Percentiles rank a stretch among this genome's conserved stretches.
phyloP scores from a whole-genome alignment of 2,329 filamentous ascomycete species.

The Sporothrix globosa region DNA sequence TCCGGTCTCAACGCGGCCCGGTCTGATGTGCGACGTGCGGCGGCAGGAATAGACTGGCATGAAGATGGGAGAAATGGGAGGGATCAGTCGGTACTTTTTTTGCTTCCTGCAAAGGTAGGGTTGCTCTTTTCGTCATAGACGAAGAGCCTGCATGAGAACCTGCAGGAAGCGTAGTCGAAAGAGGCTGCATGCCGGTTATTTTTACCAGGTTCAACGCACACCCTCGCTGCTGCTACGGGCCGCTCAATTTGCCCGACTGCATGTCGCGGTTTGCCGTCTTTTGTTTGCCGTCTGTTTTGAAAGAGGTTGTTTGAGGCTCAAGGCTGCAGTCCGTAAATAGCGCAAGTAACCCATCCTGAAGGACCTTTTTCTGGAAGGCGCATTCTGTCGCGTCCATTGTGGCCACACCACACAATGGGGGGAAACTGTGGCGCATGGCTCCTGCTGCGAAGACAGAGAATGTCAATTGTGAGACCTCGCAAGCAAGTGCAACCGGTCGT shows the following conservation, averaged over 20 bases:
- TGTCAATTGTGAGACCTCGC: not conserved
- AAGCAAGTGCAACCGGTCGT: not conserved
- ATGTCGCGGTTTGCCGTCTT: not conserved
- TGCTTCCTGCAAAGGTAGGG: not conserved
- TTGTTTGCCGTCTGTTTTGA: not conserved
- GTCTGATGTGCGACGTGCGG: not conserved
- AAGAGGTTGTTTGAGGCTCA: not conserved
- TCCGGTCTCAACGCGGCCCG: not conserved
- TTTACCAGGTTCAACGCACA: constrained; percentile 12
- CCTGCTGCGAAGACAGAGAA: not conserved
- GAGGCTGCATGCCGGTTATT: constrained; percentile 15
- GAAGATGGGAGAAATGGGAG: not conserved
- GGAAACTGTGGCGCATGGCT: not conserved
- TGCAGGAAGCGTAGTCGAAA: not conserved
- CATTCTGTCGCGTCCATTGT: not conserved
- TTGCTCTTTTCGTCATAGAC: not conserved
- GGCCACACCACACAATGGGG: not conserved
- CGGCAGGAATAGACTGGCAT: not conserved
- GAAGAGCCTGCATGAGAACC: constrained; percentile 3
- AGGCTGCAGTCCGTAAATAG: not conserved
- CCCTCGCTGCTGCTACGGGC: not conserved
- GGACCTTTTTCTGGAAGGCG: not conserved
- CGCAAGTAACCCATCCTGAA: not conserved
- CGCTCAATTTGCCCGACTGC: not conserved
- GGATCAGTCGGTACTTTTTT: not conserved